Evolutionary conservation across 306 rosid species (phyloP), one percentile per base, ranked within the genome.

Genomic region (Styphnolobium japonicum): DNA sequence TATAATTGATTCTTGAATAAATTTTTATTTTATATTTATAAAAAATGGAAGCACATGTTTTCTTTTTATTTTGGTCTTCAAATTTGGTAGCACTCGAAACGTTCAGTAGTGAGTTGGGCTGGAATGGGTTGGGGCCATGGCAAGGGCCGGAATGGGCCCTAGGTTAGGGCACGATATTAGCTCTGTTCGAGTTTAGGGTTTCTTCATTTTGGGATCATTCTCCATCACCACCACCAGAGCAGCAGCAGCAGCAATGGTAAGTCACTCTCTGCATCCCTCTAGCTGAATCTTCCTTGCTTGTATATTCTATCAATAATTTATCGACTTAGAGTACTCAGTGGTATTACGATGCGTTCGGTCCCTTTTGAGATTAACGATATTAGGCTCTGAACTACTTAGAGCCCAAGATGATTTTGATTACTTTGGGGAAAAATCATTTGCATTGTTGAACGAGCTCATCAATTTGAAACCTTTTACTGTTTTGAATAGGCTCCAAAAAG

Each of bases 401-500:
- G n/a, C 34, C 36, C 16, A 9, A 16, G 15, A 6, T 0, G 70
- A 40, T 48, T 21, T 31, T 67, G 11, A 42, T 40, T 7, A 12
- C 2, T 12, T 43, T 9, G 10, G n/a, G 14, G 33, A 42, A 12
- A 22, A 2, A 9, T 14, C 58, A 6, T 46, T 31, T 23, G n/a
- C n/a, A n/a, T 4, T 0, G n/a, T 39, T 10, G 2, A 40, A 66
- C 16, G n/a, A 11, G 16, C 21, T 21, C 34, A 10, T 22, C 11
- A 22, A 11, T 27, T 14, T 29, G 33, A 0, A 33, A 33, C 37
- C 10, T 25, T 39, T 36, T 34, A 53, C 0, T 53, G 7, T 33
- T 6, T 19, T 12, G 19, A 11, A 4, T 10, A 89, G 90, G 93
- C 83, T 57, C 93, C 93, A 2, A 89, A 89, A 70, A 87, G 64